These are phyloP conservation scores for Apodospora peruviana DNA, from an alignment of 495 filamentous ascomycete species.

Conservation along the genomic window DNA sequence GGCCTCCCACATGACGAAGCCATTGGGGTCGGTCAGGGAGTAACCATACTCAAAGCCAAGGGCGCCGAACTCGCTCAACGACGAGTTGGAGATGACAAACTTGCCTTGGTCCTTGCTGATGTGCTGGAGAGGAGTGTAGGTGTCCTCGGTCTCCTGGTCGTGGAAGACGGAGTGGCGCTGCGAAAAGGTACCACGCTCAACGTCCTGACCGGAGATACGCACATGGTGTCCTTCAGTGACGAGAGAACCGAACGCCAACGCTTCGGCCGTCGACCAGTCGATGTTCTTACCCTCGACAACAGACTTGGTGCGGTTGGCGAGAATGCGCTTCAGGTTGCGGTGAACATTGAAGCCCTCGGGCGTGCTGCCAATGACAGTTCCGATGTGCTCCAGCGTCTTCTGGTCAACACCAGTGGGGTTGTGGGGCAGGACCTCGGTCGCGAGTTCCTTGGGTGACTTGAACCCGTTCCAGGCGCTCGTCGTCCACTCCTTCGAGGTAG, in stretches of 20 bases:
- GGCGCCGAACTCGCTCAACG: slow-evolving; percentile 87
- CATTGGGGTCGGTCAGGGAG: slow-evolving; percentile 92
- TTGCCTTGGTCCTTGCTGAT: slow-evolving; percentile 82
- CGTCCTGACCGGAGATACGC: slow-evolving; percentile 95
- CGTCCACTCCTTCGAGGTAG: slow-evolving; percentile 94
- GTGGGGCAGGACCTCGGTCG: slow-evolving; percentile 90
- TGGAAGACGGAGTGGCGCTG: slow-evolving; percentile 96
- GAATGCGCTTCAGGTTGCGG: slow-evolving; percentile 94
- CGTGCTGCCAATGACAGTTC: slow-evolving; percentile 62
- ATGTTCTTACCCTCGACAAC: slow-evolving; percentile 90
- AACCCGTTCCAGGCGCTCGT: slow-evolving; percentile 98
- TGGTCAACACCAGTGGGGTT: slow-evolving; percentile 73
- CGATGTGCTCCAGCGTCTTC: slow-evolving; percentile 71
- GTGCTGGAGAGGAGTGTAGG: slow-evolving; percentile 88
- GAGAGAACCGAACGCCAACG: slow-evolving; percentile 88
- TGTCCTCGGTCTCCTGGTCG: slow-evolving; percentile 88
- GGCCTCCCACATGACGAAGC: slow-evolving; percentile 97
- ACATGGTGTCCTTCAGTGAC: slow-evolving; percentile 93
- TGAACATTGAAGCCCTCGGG: slow-evolving; percentile 86
- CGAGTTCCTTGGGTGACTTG: slow-evolving; percentile 97
- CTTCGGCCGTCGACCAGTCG: slow-evolving; percentile 96
- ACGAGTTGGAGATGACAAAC: slow-evolving; percentile 97
- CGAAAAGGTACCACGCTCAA: slow-evolving; percentile 98
- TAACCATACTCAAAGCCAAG: slow-evolving; percentile 99
- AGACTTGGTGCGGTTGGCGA: slow-evolving; percentile 82